phyloP scores from a whole-genome alignment of 1,284 basidiomycete species.

The Mycosarcoma maydis region DNA sequence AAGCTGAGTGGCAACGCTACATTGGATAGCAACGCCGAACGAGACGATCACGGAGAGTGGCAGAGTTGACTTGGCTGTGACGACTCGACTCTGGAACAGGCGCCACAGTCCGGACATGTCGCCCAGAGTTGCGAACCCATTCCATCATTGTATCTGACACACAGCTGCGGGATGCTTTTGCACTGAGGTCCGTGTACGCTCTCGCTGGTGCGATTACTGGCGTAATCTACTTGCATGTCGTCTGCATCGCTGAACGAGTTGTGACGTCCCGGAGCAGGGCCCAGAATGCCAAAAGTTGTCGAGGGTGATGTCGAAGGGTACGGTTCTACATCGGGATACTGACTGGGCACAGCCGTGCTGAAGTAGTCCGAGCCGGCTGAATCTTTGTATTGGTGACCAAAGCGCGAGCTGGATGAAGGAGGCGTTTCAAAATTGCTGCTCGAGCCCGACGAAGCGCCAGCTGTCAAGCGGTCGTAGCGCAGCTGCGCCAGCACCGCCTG shows the following conservation, averaged over 20 bases:
- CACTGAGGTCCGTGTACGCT: constrained; percentile 48
- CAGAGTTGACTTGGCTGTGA: constrained; percentile 27
- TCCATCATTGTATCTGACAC: constrained; percentile 50
- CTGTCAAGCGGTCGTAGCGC: constrained; percentile 25
- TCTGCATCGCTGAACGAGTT: constrained; percentile 4
- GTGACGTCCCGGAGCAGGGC: constrained; percentile 21
- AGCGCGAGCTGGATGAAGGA: constrained; percentile 19
- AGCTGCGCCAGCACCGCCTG: constrained; percentile 49
- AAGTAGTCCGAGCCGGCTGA: constrained; percentile 37
- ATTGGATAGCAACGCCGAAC: constrained; percentile 20
- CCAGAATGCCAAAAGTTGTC: constrained; percentile 34
- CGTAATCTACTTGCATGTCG: constrained; percentile 40
- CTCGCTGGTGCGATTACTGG: constrained; percentile 7
- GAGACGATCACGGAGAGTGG: constrained; percentile 35
- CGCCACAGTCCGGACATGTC: constrained; percentile 50
- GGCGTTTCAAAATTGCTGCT: constrained; percentile 15
- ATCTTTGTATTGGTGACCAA: constrained; percentile 27
- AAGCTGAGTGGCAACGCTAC: neutral
- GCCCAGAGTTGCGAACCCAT: constrained; percentile 55
- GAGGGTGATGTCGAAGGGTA: constrained; percentile 29
- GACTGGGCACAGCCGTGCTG: constrained; percentile 3
- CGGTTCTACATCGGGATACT: constrained; percentile 31
- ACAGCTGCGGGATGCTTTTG: constrained; percentile 58
- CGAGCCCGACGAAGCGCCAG: neutral
- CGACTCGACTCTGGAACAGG: constrained; percentile 39